Percentiles rank a stretch among this genome's conserved stretches.
Evolutionary conservation across 176 grass and related monocot species (phyloP).

Genomic region (Eleusine indica): DNA sequence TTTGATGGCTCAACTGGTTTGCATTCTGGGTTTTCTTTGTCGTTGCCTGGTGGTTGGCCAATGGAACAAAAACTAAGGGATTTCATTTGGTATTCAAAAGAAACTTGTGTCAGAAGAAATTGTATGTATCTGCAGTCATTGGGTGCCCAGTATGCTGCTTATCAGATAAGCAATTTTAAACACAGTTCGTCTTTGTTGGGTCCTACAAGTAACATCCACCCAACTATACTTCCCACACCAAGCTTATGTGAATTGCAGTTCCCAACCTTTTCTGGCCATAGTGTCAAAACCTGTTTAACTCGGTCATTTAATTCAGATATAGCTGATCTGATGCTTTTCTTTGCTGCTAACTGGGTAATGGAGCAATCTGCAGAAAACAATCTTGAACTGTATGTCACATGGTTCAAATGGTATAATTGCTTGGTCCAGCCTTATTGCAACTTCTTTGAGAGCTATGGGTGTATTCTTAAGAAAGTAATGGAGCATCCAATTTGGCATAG

Average conservation of each 20-base stretch:
- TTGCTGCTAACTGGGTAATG: conserved; percentile 91
- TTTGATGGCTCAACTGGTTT: conserved; percentile 47
- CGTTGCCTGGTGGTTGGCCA: conserved; percentile 86
- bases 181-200: conserved; percentile 17
- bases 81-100: conserved; percentile 83
- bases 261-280: conserved; percentile 31
- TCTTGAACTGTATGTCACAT: conserved; percentile 55
- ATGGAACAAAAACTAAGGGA: conserved; percentile 65
- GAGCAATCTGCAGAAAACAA: conserved; percentile 75
- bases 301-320: conserved; percentile 52
- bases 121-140: conserved; percentile 78
- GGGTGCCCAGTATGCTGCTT: conserved; percentile 68
- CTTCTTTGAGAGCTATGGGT: conserved; percentile 57
- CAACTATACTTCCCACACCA: conserved; percentile 50
- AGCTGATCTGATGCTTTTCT: conserved; percentile 81
- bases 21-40: conserved; percentile 51
- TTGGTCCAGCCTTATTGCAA: conserved; percentile 66
- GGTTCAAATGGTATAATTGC: conserved; percentile 70
- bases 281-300: conserved; percentile 17
- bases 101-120: conserved; percentile 70
- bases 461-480: conserved; percentile 61
- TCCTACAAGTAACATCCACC: conserved; percentile 39
- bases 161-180: conserved; percentile 53
- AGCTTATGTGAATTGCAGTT: conserved; percentile 55
- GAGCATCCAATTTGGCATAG: conserved; percentile 76